Percentiles rank a stretch among this genome's conserved stretches.
phyloP scores from a whole-genome alignment of 2,329 filamentous ascomycete species.

The Basipetospora chlamydospora region DNA sequence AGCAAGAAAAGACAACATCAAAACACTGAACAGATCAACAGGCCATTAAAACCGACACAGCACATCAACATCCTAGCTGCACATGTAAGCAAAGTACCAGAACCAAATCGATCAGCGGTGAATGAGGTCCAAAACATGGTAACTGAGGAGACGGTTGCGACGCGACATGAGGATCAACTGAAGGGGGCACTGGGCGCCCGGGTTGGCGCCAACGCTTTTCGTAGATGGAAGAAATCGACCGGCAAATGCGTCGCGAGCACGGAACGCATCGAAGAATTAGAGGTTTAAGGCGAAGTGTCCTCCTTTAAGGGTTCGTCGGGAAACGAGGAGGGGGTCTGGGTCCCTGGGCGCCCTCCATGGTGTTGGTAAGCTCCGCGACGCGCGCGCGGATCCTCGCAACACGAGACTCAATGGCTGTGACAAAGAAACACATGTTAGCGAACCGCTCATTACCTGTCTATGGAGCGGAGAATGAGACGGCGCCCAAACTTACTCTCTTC shows the following conservation, averaged over 20 bases:
- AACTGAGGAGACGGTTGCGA: no score
- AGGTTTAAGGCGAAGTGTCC: constrained; percentile 1
- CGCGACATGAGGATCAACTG: no score
- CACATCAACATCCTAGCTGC: no score
- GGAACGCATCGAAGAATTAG: constrained; percentile 2
- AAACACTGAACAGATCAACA: neutral
- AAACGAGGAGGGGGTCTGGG: constrained; percentile 22
- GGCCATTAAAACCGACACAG: no score
- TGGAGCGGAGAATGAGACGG: neutral
- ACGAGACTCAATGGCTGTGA: constrained; percentile 80
- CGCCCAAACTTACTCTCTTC: constrained; percentile 88
- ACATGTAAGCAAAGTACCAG: neutral
- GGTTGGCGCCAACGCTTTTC: no score
- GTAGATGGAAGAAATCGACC: no score
- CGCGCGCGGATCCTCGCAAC: constrained; percentile 96
- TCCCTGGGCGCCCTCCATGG: constrained; percentile 46
- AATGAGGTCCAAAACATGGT: no score
- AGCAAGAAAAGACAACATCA: constrained; percentile 4
- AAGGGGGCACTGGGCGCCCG: no score
- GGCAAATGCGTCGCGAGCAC: constrained; percentile 1
- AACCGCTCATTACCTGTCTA: neutral
- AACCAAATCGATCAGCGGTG: no score
- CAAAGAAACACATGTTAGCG: constrained; percentile 12
- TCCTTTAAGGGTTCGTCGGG: no score
- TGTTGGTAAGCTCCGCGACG: constrained; percentile 83